phyloP scores from a whole-genome alignment of 2,329 filamentous ascomycete species.

The Trichoderma asperellum region DNA sequence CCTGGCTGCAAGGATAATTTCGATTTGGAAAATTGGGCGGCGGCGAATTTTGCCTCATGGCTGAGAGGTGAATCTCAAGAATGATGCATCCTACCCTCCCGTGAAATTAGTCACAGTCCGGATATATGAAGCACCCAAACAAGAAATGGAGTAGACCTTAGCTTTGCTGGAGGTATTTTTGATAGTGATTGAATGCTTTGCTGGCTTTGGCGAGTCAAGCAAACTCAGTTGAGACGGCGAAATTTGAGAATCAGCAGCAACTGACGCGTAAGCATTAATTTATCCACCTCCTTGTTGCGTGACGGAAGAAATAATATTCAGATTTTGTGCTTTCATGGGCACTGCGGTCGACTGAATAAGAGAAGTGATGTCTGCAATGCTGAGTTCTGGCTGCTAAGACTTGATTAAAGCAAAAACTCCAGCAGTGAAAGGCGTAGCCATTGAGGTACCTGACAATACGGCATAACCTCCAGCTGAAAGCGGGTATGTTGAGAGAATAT shows the following conservation, averaged over 20 bases:
- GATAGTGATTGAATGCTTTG: slow-evolving; percentile 51
- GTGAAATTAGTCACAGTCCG: slow-evolving; percentile 11
- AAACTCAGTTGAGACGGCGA: slow-evolving; percentile 54
- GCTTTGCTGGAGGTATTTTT: slow-evolving; percentile 48
- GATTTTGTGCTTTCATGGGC: slow-evolving; percentile 42
- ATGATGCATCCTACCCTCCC: neutral
- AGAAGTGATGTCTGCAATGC: slow-evolving; percentile 53
- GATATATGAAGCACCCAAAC: slow-evolving; percentile 1
- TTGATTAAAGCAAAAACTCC: slow-evolving; percentile 59
- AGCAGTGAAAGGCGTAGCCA: slow-evolving; percentile 61
- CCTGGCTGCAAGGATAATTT: neutral
- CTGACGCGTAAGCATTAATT: slow-evolving; percentile 62
- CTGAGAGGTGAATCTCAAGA: neutral
- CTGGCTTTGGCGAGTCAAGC: slow-evolving; percentile 65
- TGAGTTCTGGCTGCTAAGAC: slow-evolving; percentile 51
- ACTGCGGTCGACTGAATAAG: slow-evolving; percentile 55
- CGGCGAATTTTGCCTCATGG: neutral
- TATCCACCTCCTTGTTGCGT: slow-evolving; percentile 64
- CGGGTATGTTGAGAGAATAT: slow-evolving; percentile 62
- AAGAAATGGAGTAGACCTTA: neutral
- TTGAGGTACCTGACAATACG: slow-evolving; percentile 61
- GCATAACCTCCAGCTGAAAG: slow-evolving; percentile 51
- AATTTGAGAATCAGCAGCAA: slow-evolving; percentile 57
- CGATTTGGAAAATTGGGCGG: slow-evolving; percentile 5
- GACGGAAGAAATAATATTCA: slow-evolving; percentile 54